Evolutionary conservation across 768 basidiomycete species (phyloP), one percentile per base, ranked within the genome.

Genomic region (Agaricus subrufescens): DNA sequence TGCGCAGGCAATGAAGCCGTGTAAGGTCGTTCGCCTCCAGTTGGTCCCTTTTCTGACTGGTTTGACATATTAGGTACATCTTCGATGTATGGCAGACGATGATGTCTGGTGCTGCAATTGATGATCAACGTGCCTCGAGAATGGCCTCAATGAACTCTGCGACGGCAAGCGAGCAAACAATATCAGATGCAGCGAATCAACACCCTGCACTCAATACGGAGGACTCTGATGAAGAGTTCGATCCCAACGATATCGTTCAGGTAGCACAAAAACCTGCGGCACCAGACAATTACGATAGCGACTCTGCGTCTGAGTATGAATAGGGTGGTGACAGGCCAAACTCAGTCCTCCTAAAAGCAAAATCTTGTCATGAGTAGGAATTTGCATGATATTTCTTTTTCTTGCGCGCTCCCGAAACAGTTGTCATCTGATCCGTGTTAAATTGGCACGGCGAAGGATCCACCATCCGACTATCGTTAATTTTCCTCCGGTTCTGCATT

Each of bases 1-100:
- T 81, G 79, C 64, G 79, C 80, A 8, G 81, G 80, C 0, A 79
- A 81, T 49, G 81, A 82, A 61, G 76, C 78, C 34, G 69, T 69
- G 81, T 81, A 60, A 64, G 79, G 30, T 30, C 10, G 12, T 8
- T 26, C 3, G 43, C 12, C 40, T 34, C 30, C 44, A 26, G 31
- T 15, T 37, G 30, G 3, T 27, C 23, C 15, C 30, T 23, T 30
- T 4, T 45, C 5, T 50, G 37, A 27, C 30, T 43, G 14, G 55
- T 34, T 3, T 42, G 14, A 14, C 25, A 52, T 14, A 26, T 57
- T 30, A 81, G 79, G 26, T 58, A 75, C 27, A 63, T 75, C 14
- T 60, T 80, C n/a, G 67, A 71, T 25, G 70, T 78, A 49, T 82
- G 78, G 79, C 66, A 62, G 40, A 70, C 71, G 9, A 79, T 81